These are phyloP conservation scores for Diaporthe ilicicola DNA, from an alignment of 2,329 filamentous ascomycete genomes.

Conservation along the genomic window DNA sequence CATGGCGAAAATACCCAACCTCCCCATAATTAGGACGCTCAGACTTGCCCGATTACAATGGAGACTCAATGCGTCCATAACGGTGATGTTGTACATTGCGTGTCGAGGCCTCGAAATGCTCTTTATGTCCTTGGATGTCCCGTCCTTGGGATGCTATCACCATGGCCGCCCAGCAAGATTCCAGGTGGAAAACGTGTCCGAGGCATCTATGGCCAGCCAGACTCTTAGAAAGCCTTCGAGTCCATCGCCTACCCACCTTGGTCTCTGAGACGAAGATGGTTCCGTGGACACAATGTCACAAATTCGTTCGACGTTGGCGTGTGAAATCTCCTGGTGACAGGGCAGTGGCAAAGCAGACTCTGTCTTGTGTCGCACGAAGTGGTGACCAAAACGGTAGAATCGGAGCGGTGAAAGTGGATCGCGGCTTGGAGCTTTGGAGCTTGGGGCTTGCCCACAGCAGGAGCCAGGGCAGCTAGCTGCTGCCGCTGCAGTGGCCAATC, in stretches of 20 bases:
- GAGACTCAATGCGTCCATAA: too few species aligned
- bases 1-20: conserved; percentile 10
- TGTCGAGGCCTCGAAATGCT: too few species aligned
- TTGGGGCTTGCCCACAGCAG: too few species aligned
- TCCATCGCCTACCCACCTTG: too few species aligned
- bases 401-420: too few species aligned
- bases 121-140: too few species aligned
- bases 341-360: neutral
- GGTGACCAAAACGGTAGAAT: too few species aligned
- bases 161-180: neutral
- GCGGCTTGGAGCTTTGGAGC: neutral
- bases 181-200: neutral
- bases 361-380: neutral
- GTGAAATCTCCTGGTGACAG: neutral
- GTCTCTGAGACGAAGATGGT: too few species aligned
- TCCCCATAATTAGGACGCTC: neutral
- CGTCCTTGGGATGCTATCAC: neutral
- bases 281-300: too few species aligned
- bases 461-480: neutral
- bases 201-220: neutral
- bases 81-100: too few species aligned
- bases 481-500: neutral
- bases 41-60: neutral
- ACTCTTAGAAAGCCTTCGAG: neutral
- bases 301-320: too few species aligned